Evolutionary conservation across 2,329 filamentous ascomycete genomes (phyloP), one percentile per base, ranked within the genome.

Genomic region (Penicillium sp.): DNA sequence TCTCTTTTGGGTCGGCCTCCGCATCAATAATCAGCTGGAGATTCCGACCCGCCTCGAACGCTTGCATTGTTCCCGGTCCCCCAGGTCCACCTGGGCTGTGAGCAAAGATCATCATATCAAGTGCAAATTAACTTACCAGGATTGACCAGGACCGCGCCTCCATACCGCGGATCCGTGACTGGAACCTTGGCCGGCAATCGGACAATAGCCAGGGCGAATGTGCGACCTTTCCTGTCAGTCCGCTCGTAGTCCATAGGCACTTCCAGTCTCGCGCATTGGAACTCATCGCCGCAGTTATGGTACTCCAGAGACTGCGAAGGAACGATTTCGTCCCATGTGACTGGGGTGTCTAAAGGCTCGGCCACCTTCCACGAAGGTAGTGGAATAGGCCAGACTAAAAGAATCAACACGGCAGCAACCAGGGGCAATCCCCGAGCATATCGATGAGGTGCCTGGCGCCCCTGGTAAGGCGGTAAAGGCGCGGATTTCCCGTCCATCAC

Each of bases 201-300:
- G n/a, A 76, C 72, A 10, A 82, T 66, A 4, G 79, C 79, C 26
- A 82, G 60, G 2, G 70, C 70, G 20, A 79, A 71, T 20, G 66
- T 64, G 42, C 70, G 68, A 16, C 69, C 57, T 42, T 71, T 37
- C 35, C 69, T 62, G 37, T 76, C 69, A 0, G 66, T 63, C 5
- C 68, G 66, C 32, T 76, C 72, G 67, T 77, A 80, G 61, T 78
- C 78, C 65, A 82, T 74, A 0, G 80, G 81, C 0, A 82, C 72
- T 44, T 76, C 68, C 4, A 83, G 66, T 6, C 76, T 72, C n/a
- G 80, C 78, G 58, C 81, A 82, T 60, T 79, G 72, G 52, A 78
- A 77, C 5, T 70, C 74, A 54, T 72, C 71, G 54, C 76, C 80
- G 65, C 80, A 82, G 37, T 71, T 64, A 56, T 69, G 62, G 47